Conservation (phyloP, 176 grass and related monocot genomes). For the Otatea glauca region DNA sequence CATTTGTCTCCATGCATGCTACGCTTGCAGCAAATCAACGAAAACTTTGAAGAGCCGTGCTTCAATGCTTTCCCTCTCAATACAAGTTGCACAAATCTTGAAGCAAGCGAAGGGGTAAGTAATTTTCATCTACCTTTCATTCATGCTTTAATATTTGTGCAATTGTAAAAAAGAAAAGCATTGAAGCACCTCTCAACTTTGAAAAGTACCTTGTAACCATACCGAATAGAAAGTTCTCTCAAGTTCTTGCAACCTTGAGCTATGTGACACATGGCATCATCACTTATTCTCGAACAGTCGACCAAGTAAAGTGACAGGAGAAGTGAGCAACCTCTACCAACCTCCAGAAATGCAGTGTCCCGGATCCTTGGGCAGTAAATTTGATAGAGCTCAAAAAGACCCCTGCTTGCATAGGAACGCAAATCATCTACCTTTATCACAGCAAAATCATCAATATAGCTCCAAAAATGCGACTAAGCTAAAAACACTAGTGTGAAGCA, state of each 20-base stretch:
- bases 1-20: conserved; percentile 23
- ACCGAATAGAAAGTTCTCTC: conserved; percentile 75
- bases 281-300: conserved; percentile 75
- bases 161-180: too few relatives aligned
- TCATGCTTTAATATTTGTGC: too few relatives aligned
- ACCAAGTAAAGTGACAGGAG: conserved; percentile 73
- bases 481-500: neutral
- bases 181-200: too few relatives aligned
- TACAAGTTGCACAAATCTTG: too few relatives aligned
- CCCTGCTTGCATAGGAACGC: conserved; percentile 55
- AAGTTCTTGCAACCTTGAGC: conserved; percentile 84
- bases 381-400: conserved; percentile 74
- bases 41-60: too few relatives aligned
- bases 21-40: conserved; percentile 6
- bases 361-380: conserved; percentile 80
- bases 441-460: conserved; percentile 9
- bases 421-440: conserved; percentile 24
- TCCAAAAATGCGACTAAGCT: conserved; percentile 3
- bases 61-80: too few relatives aligned
- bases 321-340: conserved; percentile 83
- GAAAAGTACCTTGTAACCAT: conserved; percentile 79
- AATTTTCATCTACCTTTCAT: too few relatives aligned
- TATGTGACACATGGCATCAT: conserved; percentile 77
- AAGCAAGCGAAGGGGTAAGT: too few relatives aligned
- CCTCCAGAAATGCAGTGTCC: conserved; percentile 83